Percentiles rank a stretch among this genome's conserved stretches.
Conservation (phyloP, 768 basidiomycete genomes). For the Boletus edulis region DNA sequence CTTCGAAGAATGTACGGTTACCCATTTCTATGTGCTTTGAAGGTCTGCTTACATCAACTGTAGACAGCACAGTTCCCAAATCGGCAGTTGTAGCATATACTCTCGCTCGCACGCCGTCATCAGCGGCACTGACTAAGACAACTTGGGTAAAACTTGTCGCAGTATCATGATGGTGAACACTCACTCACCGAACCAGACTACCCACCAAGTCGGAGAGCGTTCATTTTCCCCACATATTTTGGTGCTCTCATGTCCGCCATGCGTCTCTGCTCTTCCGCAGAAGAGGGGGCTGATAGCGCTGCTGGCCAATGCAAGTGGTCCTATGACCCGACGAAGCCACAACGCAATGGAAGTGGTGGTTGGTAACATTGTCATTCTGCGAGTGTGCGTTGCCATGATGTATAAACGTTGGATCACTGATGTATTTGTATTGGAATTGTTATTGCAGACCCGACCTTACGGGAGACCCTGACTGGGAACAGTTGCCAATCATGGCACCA, state of each 20-base stretch:
- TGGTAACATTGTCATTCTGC: conserved; percentile 50
- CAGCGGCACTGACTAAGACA: conserved; percentile 18
- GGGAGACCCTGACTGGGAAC: conserved; percentile 51
- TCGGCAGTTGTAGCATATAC: conserved; percentile 34
- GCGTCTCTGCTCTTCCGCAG: conserved; percentile 26
- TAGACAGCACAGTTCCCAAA: conserved; percentile 37
- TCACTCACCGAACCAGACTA: conserved; percentile 15
- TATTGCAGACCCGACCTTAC: conserved; percentile 49
- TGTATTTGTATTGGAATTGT: neutral
- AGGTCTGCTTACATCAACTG: neutral
- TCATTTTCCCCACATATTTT: conserved; percentile 45
- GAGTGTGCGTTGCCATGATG: conserved; percentile 40
- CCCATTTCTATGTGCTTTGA: neutral
- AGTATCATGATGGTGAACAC: neutral
- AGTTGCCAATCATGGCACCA: conserved; percentile 44
- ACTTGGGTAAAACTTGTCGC: conserved; percentile 40
- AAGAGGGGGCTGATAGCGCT: conserved; percentile 44
- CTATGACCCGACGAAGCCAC: conserved; percentile 30
- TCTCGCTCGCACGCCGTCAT: conserved; percentile 32
- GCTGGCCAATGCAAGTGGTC: conserved; percentile 46
- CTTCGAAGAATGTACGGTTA: conserved; percentile 55
- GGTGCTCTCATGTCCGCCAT: conserved; percentile 42
- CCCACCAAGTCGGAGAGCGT: conserved; percentile 34
- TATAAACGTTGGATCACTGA: neutral
- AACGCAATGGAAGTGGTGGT: conserved; percentile 40